phyloP scores from a whole-genome alignment of 148 eudicot species.

The Gaultheria prostrata region DNA sequence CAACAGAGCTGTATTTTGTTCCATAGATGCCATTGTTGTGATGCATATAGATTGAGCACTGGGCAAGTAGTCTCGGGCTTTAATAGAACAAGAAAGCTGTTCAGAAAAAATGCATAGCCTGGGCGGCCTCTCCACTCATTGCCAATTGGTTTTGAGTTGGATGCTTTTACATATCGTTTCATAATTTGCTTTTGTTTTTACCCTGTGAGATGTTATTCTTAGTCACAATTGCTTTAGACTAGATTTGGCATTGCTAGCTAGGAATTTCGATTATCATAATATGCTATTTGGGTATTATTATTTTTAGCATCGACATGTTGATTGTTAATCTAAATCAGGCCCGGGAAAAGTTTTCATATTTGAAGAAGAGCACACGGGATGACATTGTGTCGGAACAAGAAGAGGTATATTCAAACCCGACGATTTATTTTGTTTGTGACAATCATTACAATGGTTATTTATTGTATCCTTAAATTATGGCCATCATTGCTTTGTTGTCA shows the following conservation, averaged over 20 bases:
- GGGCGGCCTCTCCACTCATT: no score
- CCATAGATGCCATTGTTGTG: neutral
- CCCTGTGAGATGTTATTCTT: neutral
- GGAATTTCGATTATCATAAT: no score
- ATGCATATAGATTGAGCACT: neutral
- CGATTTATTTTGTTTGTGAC: neutral
- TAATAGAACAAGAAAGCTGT: no score
- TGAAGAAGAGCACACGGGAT: constrained; percentile 84
- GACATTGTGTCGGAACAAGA: constrained; percentile 85
- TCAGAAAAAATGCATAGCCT: no score
- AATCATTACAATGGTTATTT: neutral
- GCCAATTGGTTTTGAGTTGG: no score
- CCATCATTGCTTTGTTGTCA: neutral
- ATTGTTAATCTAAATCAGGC: constrained; percentile 51
- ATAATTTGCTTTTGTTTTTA: neutral
- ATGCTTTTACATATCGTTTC: no score
- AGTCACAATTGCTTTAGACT: neutral
- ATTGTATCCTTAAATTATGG: neutral
- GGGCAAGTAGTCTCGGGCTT: no score
- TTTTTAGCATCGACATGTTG: constrained; percentile 19
- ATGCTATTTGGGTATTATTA: constrained; percentile 13
- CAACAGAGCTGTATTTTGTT: neutral
- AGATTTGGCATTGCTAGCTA: neutral
- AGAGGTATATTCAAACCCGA: constrained; percentile 51
- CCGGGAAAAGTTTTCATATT: constrained; percentile 74